Base-by-base conservation (phyloP, 345 rosid species). In the Salix udensis region DNA sequence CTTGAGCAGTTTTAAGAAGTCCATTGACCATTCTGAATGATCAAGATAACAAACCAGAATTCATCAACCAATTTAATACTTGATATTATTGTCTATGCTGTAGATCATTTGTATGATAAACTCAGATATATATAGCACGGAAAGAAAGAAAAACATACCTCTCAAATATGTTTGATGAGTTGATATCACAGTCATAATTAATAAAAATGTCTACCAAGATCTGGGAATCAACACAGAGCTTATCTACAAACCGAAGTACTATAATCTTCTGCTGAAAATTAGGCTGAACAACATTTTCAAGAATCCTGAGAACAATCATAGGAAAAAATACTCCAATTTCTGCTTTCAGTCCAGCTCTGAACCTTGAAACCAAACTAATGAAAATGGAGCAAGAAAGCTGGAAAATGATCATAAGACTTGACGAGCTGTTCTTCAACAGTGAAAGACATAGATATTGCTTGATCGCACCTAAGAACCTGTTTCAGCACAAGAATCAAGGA, bases 311-410 rank as follows among this genome's bases (percentile, higher is more conserved):
- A 74, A 96, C 97, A 82, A 96, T 96, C 99, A 96, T 96, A 44
- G 98, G 99, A 82, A 96, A 96, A 85, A 96, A 96, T 11, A 96
- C 99, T 79, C 99, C 99, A 82, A 96, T 96, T 90, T 96, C 98
- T 74, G 99, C 99, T 89, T 96, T 94, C 83, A 96, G 80, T 83
- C 99, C 98, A 77, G 98, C 97, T 82, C 97, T 93, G 85, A 96
- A 96, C 81, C 98, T 91, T 50, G 98, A 92, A 64, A 96, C 98
- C 72, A 94, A 88, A 83, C 99, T 96, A 79, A 96, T 92, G 79
- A 96, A 94, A 83, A 96, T 96, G 81, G 99, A 96, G 90, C 99
- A 96, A 77, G 99, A 96, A 85, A 96, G 98, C 90, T 96, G 99
- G 90, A 94, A 96, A 83, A 96, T 87, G 76, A 96, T 94, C 94